Base-by-base conservation (phyloP, 1,284 basidiomycete genomes). In the Boletus mariae region DNA sequence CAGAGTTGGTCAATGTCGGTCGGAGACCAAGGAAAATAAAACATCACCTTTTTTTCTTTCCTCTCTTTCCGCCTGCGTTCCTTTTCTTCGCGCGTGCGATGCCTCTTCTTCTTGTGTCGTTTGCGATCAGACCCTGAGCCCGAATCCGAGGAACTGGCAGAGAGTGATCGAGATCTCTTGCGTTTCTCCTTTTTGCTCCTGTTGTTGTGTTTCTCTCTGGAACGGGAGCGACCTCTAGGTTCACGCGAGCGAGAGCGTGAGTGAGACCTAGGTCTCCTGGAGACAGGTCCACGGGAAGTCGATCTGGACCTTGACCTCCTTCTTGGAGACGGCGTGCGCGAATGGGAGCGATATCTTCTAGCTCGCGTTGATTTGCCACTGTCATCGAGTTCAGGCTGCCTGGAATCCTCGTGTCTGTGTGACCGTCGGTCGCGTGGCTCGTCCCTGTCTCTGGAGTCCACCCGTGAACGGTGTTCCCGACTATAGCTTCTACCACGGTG, bases 21-120 rank as follows among this genome's bases (percentile, higher is more conserved):
- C 3, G 46, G 29, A 12, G 40, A 25, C 26, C 11, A 42, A 44
- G 35, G 43, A 61, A 12, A 25, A 46, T 31, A 26, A 35, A 32
- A 40, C 10, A 63, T 64, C 57, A 82, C 83, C 72, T 84, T 85
- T 72, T 81, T 84, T 57, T 83, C 82, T 60, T 79, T 82, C 72
- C 83, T 87, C 61, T 82, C 82, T 62, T 83, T 84, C 70, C 80
- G 83, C 66, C 76, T 76, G 54, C 80, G 76, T 60, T 84, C 82
- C 61, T 74, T 20, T 20, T 20, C 20, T 20, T 20, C 20, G 20
- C 20, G 20, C 69, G 61, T 78, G 65, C 68, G 63, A 52, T 67
- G 69, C 55, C 76, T 78, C 59, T 76, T 80, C 62, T 76, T 77
- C 61, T 73, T 78, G 31, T 70, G 72, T 48, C 70, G 71, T 61